phyloP scores from a whole-genome alignment of 805 yeast genomes.

The Spathaspora gorwiae region DNA sequence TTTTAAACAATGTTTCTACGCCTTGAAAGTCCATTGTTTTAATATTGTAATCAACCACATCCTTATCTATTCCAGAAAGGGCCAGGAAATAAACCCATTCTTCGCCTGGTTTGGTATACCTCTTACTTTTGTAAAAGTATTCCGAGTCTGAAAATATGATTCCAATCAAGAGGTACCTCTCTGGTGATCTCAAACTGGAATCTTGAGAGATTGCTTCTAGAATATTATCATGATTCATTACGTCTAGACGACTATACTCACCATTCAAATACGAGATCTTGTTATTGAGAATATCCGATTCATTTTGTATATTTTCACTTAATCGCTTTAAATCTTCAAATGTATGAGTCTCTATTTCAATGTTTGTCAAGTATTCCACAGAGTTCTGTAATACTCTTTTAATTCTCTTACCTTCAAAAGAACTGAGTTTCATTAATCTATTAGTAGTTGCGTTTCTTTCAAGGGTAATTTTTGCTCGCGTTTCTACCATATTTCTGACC shows the following conservation, averaged over 20 bases:
- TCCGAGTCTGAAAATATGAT: slow-evolving; percentile 27
- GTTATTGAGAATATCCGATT: slow-evolving; percentile 13
- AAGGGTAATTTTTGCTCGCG: slow-evolving; percentile 11
- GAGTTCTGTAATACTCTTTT: slow-evolving; percentile 21
- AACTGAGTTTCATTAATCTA: slow-evolving; percentile 26
- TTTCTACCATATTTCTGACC: slow-evolving; percentile 16
- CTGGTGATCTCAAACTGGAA: slow-evolving; percentile 8
- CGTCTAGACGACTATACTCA: slow-evolving; percentile 14
- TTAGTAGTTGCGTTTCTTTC: slow-evolving; percentile 18
- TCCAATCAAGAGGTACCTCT: slow-evolving; percentile 24
- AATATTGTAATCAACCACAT: slow-evolving; percentile 13
- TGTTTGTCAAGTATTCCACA: slow-evolving; percentile 12
- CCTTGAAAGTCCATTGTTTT: slow-evolving; percentile 17
- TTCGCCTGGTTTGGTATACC: slow-evolving; percentile 4
- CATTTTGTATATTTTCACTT: slow-evolving; percentile 13
- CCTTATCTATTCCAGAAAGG: slow-evolving; percentile 3
- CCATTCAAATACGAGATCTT: slow-evolving; percentile 16
- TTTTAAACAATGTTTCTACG: slow-evolving; percentile 13
- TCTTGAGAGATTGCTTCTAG: slow-evolving; percentile 7
- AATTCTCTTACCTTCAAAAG: slow-evolving; percentile 38
- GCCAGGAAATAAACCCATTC: slow-evolving; percentile 20
- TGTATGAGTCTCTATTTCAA: slow-evolving; percentile 11
- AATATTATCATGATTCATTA: slow-evolving; percentile 17
- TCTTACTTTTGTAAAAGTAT: slow-evolving; percentile 21
- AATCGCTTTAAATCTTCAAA: slow-evolving; percentile 15